A percentile compares a stretch with the other conserved stretches of the same genome.
Evolutionary conservation across 2,329 filamentous ascomycete genomes (phyloP).

Genomic region (Lomentospora prolificans): DNA sequence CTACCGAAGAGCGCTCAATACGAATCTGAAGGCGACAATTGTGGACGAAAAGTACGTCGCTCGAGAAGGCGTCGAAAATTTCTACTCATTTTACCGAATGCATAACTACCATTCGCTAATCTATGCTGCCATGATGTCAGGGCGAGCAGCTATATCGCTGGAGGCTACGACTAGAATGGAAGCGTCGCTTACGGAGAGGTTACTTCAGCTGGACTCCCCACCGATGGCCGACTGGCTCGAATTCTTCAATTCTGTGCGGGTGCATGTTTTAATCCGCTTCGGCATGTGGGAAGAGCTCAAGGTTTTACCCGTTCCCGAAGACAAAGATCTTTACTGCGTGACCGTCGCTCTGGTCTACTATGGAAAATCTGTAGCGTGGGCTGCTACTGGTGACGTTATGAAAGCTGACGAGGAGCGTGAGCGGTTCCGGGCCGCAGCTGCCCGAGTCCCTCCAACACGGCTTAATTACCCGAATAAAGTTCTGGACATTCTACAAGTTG

Average conservation of each 20-base stretch:
- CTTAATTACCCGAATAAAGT: constrained; percentile 34
- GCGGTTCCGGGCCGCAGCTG: constrained; percentile 40
- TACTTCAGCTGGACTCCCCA: constrained; percentile 54
- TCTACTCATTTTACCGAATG: constrained; percentile 67
- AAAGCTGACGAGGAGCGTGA: constrained; percentile 41
- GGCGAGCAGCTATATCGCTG: constrained; percentile 51
- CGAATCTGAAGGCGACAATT: constrained; percentile 55
- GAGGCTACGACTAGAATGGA: constrained; percentile 52
- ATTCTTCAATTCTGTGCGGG: constrained; percentile 55
- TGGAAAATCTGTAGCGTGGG: constrained; percentile 56
- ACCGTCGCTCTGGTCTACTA: constrained; percentile 62
- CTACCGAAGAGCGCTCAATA: constrained; percentile 55
- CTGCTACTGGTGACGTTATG: constrained; percentile 43
- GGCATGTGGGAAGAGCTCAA: constrained; percentile 61
- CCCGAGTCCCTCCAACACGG: constrained; percentile 45
- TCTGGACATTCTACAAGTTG: constrained; percentile 51
- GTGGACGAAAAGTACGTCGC: constrained; percentile 59
- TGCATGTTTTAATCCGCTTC: constrained; percentile 65
- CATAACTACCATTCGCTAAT: constrained; percentile 69
- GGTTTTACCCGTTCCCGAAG: constrained; percentile 42
- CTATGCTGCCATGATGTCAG: constrained; percentile 71
- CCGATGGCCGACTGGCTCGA: constrained; percentile 76
- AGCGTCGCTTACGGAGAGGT: constrained; percentile 47
- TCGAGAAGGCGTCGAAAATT: constrained; percentile 51
- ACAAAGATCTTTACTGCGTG: constrained; percentile 54